Evolutionary conservation across 1,284 basidiomycete genomes (phyloP).

Genomic region (Phellopilus nigrolimitatus): DNA sequence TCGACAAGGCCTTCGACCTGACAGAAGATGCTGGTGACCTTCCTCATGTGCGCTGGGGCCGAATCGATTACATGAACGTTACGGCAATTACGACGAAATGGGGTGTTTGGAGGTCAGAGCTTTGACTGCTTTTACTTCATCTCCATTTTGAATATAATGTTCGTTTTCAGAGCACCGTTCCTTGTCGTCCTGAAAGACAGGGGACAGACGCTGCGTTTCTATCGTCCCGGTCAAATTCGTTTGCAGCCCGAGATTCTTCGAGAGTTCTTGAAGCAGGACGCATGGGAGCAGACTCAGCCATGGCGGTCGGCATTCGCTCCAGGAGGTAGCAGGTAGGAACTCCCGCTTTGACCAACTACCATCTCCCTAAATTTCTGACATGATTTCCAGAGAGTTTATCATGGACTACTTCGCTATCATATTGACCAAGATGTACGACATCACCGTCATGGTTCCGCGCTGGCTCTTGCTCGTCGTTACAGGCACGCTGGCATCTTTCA

Average conservation of each 20-base stretch:
- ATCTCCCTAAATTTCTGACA: constrained; percentile 14
- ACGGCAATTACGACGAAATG: constrained; percentile 76
- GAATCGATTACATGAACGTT: constrained; percentile 78
- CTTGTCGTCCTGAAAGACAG: constrained; percentile 62
- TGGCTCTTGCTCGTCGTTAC: constrained; percentile 57
- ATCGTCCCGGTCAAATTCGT: constrained; percentile 55
- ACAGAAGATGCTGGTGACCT: constrained; percentile 57
- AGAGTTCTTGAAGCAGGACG: constrained; percentile 56
- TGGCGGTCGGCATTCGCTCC: constrained; percentile 64
- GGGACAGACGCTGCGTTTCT: constrained; percentile 71
- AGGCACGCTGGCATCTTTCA: constrained; percentile 51
- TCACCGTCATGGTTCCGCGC: constrained; percentile 45
- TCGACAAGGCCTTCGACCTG: constrained; percentile 65
- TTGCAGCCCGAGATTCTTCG: constrained; percentile 54
- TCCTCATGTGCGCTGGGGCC: constrained; percentile 66
- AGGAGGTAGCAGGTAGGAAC: constrained; percentile 70
- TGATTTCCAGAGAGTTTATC: constrained; percentile 54
- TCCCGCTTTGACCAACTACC: constrained; percentile 27
- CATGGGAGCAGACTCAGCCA: constrained; percentile 50
- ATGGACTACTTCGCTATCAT: constrained; percentile 54
- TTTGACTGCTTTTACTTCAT: background rate
- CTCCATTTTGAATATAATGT: too few relatives aligned
- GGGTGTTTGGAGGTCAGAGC: constrained; percentile 64
- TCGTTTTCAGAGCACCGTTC: constrained; percentile 63
- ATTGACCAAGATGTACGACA: constrained; percentile 48